These are phyloP conservation scores for Epichloe gansuensis DNA, from an alignment of 2,329 filamentous ascomycete genomes.

Conservation along the genomic window DNA sequence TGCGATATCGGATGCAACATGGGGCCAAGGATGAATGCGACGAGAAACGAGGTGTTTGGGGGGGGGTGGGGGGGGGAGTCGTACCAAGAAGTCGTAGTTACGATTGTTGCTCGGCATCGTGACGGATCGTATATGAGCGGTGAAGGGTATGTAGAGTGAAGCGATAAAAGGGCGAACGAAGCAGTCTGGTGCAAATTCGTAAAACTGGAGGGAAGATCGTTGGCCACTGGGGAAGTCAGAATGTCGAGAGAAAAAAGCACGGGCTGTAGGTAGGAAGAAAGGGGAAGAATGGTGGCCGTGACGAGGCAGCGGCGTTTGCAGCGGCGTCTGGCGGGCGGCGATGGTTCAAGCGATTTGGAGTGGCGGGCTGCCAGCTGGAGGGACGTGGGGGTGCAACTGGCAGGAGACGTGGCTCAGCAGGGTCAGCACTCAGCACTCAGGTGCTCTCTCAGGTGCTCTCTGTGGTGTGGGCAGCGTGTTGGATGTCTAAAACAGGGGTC, in stretches of 20 bases:
- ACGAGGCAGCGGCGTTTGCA: conserved; percentile 7
- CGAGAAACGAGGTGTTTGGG: conserved; percentile 9
- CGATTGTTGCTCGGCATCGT: conserved; percentile 92
- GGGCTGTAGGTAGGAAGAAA: conserved; percentile 1
- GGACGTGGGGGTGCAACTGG: no score
- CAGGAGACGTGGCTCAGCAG: no score
- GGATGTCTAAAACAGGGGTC: background rate
- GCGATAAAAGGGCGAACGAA: background rate
- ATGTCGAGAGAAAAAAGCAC: conserved; percentile 1
- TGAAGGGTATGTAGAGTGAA: conserved; percentile 1
- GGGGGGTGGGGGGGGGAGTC: conserved; percentile 16
- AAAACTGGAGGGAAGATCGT: background rate
- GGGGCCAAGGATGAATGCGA: background rate
- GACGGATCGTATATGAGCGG: conserved; percentile 13
- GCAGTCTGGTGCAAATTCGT: background rate
- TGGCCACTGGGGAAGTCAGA: background rate
- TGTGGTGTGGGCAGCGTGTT: background rate
- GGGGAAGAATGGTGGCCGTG: conserved; percentile 3
- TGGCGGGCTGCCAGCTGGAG: background rate
- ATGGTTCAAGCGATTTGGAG: conserved; percentile 4
- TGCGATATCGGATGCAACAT: background rate
- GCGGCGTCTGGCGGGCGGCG: conserved; percentile 4
- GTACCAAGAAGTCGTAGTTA: conserved; percentile 98
- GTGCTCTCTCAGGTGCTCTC: background rate
- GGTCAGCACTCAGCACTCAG: background rate